These are phyloP conservation scores for Periconia sp. DNA, from an alignment of 2,329 filamentous ascomycete species.

Conservation along the genomic window DNA sequence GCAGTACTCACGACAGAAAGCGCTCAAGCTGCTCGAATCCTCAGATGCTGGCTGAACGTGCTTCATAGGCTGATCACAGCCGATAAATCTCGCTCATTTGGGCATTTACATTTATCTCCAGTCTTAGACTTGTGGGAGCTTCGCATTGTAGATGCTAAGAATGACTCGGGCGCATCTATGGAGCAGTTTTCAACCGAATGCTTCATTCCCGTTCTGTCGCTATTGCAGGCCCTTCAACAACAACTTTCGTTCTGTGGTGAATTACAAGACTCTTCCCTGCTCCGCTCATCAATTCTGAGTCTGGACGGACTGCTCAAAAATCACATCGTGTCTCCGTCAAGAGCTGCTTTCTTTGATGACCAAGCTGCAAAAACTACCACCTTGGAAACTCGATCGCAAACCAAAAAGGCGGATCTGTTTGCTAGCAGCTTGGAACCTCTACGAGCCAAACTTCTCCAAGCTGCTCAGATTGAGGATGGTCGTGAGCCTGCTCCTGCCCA, in stretches of 20 bases:
- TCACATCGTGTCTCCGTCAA: constrained; percentile 51
- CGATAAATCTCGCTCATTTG: not conserved
- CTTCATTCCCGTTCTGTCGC: constrained; percentile 36
- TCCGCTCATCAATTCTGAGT: constrained; percentile 17
- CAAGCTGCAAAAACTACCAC: too few relatives aligned
- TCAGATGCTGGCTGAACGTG: constrained; percentile 43
- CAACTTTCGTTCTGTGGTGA: too few relatives aligned
- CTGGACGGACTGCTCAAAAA: constrained; percentile 49
- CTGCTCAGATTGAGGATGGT: constrained; percentile 37
- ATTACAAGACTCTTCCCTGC: too few relatives aligned
- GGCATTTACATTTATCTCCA: constrained; percentile 26
- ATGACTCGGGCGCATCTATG: constrained; percentile 34
- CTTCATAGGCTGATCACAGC: constrained; percentile 22
- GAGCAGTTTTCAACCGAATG: constrained; percentile 48
- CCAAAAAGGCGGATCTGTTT: constrained; percentile 24
- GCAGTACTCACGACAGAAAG: constrained; percentile 42
- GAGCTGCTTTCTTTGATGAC: constrained; percentile 44
- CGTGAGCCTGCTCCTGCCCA: constrained; percentile 27
- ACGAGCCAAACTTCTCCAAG: constrained; percentile 37
- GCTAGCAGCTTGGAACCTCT: constrained; percentile 31
- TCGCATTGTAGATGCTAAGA: constrained; percentile 31
- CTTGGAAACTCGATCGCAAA: too few relatives aligned
- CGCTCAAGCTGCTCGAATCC: constrained; percentile 42
- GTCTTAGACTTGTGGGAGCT: constrained; percentile 43
- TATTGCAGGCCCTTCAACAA: constrained; percentile 27